Conservation (phyloP, 768 basidiomycete genomes). For the Boletus rubropictus region DNA sequence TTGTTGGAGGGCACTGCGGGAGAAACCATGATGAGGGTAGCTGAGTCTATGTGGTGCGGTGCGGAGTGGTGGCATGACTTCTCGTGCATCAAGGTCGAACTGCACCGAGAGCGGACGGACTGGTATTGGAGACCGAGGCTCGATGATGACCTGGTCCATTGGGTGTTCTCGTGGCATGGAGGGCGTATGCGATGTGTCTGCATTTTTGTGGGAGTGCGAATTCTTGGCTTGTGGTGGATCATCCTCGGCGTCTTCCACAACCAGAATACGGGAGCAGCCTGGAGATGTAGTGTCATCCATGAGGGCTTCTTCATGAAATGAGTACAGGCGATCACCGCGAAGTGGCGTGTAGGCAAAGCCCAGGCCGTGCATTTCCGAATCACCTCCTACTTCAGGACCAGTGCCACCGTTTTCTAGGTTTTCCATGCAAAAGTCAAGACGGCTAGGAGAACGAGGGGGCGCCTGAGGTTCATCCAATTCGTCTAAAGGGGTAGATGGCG, state of each 20-base stretch:
- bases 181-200: slow-evolving; percentile 5
- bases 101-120: slow-evolving; percentile 13
- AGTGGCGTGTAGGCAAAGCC: slow-evolving; percentile 11
- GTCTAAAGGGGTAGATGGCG: slow-evolving; percentile 3
- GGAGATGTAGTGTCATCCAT: neutral
- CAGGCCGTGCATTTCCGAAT: slow-evolving; percentile 3
- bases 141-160: slow-evolving; percentile 16
- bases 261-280: neutral
- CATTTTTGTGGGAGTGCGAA: slow-evolving; percentile 12
- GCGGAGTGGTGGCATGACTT: slow-evolving; percentile 2
- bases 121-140: slow-evolving; percentile 20
- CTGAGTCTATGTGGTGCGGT: slow-evolving; percentile 33
- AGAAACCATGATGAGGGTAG: slow-evolving; percentile 57
- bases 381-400: neutral
- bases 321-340: neutral
- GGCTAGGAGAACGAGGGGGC: slow-evolving; percentile 45
- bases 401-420: neutral
- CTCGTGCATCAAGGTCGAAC: neutral
- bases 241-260: neutral
- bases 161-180: slow-evolving; percentile 8
- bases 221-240: slow-evolving; percentile 8
- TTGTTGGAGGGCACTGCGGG: slow-evolving; percentile 52
- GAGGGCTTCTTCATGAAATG: slow-evolving; percentile 6
- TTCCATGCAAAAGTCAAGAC: slow-evolving; percentile 37
- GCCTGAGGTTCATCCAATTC: slow-evolving; percentile 9